Conservation (phyloP, 768 basidiomycete genomes). For the Gloeophyllum trabeum region DNA sequence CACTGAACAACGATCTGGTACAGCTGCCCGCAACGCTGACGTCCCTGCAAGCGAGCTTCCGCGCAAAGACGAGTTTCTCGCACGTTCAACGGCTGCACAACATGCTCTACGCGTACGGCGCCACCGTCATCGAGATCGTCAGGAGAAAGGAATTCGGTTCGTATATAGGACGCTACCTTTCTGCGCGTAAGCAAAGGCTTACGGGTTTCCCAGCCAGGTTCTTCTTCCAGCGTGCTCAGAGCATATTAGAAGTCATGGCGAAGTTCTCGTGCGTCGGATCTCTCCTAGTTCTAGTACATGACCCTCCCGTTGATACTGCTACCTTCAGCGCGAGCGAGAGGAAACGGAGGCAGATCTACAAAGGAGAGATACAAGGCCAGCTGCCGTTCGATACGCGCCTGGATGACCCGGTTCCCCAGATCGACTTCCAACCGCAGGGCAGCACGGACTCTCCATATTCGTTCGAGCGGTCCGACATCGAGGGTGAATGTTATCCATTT, state of each 20-base stretch:
- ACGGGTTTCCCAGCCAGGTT: conserved; percentile 42
- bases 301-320: conserved; percentile 3
- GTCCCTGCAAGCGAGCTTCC: conserved; percentile 59
- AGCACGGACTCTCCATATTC: conserved; percentile 51
- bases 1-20: conserved; percentile 73
- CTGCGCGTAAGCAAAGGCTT: too few relatives aligned
- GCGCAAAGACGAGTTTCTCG: conserved; percentile 73
- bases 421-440: conserved; percentile 72
- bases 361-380: conserved; percentile 73
- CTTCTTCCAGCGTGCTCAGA: conserved; percentile 72
- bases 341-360: conserved; percentile 77
- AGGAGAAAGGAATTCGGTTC: conserved; percentile 82
- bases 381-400: conserved; percentile 80
- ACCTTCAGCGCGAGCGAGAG: conserved; percentile 54
- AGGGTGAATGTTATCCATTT: conserved; percentile 34
- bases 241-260: conserved; percentile 78
- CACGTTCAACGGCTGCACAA: conserved; percentile 84
- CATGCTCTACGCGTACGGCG: conserved; percentile 88
- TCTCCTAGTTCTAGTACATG: neutral
- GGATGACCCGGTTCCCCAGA: conserved; percentile 67
- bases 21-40: conserved; percentile 56
- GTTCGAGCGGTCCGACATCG: conserved; percentile 58
- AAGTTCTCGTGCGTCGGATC: conserved; percentile 56
- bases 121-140: conserved; percentile 84
- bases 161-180: too few relatives aligned